phyloP scores from a whole-genome alignment of 257 asterid species.

The Cruciata laevipes region DNA sequence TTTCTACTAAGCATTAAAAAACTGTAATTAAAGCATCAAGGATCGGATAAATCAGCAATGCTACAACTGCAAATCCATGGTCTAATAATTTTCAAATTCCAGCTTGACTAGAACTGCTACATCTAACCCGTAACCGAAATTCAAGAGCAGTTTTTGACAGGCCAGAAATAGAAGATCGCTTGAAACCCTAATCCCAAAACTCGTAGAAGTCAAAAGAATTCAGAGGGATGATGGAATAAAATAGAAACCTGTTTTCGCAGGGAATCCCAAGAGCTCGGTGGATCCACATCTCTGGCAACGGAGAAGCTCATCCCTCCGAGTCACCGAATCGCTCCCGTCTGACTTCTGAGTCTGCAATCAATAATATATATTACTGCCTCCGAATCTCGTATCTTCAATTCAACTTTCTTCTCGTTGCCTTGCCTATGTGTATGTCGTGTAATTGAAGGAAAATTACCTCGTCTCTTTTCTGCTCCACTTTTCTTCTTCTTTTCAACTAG shows the following conservation, averaged over 20 bases:
- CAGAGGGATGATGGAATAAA: too few relatives aligned
- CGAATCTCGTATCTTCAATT: neutral
- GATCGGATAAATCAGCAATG: neutral
- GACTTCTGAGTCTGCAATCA: too few relatives aligned
- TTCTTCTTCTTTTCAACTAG: neutral
- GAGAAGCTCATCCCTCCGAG: conserved; percentile 8
- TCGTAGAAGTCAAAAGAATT: neutral
- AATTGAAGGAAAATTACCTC: neutral
- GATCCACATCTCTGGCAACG: conserved; percentile 43
- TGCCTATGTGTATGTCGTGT: neutral
- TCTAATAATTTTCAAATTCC: too few relatives aligned
- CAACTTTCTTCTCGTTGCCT: neutral
- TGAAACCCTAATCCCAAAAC: conserved; percentile 5
- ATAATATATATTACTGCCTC: neutral
- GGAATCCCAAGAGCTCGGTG: conserved; percentile 85
- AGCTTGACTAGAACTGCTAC: neutral
- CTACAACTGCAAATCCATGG: neutral
- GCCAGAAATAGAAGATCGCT: neutral
- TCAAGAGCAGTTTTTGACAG: neutral
- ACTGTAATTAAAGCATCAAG: neutral
- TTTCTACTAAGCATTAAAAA: neutral
- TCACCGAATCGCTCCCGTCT: neutral
- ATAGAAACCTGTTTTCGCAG: conserved; percentile 87
- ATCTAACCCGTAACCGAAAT: neutral
- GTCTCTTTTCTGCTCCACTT: neutral